Evolutionary conservation across 176 grass and related monocot genomes (phyloP).

Genomic region (Alloteropsis semialata): DNA sequence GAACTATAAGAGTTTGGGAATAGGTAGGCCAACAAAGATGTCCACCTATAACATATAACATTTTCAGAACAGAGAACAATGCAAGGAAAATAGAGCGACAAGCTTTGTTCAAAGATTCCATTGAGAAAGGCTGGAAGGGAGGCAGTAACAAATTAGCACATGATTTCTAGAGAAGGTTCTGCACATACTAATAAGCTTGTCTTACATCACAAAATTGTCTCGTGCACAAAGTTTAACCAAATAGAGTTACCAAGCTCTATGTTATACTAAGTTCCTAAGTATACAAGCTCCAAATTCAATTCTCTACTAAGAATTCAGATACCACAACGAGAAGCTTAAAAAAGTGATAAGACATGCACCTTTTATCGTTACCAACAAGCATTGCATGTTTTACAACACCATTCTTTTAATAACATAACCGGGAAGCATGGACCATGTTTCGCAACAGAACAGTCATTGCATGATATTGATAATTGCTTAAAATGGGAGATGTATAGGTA

Average conservation of each 20-base stretch:
- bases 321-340: neutral
- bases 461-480: no score
- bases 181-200: neutral
- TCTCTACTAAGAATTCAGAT: neutral
- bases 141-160: constrained; percentile 22
- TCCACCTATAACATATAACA: constrained; percentile 16
- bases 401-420: neutral
- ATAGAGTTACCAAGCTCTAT: neutral
- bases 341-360: neutral
- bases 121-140: constrained; percentile 59
- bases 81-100: constrained; percentile 27
- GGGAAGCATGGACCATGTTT: neutral
- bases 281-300: neutral
- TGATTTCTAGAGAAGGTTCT: neutral
- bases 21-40: neutral
- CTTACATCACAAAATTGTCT: constrained; percentile 1
- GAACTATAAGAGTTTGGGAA: neutral
- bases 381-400: neutral
- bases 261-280: neutral
- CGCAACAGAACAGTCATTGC: no score
- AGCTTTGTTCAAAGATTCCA: constrained; percentile 77
- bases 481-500: no score
- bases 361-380: neutral
- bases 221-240: neutral
- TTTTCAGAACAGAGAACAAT: neutral